Conservation (phyloP, 371 early-diverging fungal genomes). For the Mucor ambiguus region DNA sequence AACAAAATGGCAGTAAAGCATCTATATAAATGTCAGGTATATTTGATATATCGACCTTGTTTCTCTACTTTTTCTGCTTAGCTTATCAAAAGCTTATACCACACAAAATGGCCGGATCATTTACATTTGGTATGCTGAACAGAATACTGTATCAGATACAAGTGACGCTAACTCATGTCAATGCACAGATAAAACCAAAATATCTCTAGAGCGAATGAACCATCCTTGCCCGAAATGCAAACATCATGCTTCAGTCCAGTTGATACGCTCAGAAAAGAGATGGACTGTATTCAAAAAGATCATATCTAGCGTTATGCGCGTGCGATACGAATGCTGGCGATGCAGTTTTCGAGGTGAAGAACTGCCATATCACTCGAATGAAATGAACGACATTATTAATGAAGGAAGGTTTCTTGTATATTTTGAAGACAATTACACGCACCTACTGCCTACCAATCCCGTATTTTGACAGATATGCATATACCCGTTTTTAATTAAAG, state of each 20-base stretch:
- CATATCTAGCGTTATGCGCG: constrained; percentile 41
- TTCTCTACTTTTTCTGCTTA: neutral
- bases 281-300: constrained; percentile 41
- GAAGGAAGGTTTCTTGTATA: neutral
- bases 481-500: neutral
- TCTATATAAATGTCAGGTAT: neutral
- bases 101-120: neutral
- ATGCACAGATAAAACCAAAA: constrained; percentile 38
- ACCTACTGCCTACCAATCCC: neutral
- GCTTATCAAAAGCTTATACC: neutral
- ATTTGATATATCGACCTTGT: neutral
- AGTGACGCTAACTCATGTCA: neutral
- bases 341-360: constrained; percentile 47
- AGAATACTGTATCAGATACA: neutral
- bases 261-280: constrained; percentile 45
- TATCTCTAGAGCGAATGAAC: constrained; percentile 35
- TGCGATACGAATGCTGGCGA: constrained; percentile 47
- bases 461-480: neutral
- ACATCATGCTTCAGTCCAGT: constrained; percentile 36
- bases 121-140: neutral
- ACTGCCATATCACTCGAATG: constrained; percentile 21
- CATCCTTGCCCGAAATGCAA: constrained; percentile 50
- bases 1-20: neutral
- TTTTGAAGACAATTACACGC: neutral
- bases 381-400: neutral